Evolutionary conservation across 2,329 filamentous ascomycete genomes (phyloP), one percentile per base, ranked within the genome.

Genomic region (Colletotrichum paranaense): DNA sequence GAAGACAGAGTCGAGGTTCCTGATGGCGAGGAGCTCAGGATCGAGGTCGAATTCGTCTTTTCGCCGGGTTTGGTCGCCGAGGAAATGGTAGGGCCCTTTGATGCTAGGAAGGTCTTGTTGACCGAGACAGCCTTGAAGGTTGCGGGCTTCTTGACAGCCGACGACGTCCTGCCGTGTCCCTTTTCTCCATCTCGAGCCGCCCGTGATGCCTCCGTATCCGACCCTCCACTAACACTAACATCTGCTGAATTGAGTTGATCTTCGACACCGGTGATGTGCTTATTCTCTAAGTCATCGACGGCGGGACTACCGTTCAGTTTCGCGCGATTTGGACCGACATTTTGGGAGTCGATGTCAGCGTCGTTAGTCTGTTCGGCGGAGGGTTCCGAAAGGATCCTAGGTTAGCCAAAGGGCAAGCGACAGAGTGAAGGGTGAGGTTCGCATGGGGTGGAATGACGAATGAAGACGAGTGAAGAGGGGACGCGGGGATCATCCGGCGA

Each of bases 61-160:
- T 90, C 86, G 76, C 82, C 82, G 59, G 86, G 78, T 79, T 92
- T 90, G 68, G 88, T 79, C 24, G 86, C 81, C 9, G 84, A 79
- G 73, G 80, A 81, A 67, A 82, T 81, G 22, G 85, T 81, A 22
- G 86, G 80, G 58, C 84, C 88, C 82, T 96, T 96, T 73, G 93
- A 90, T n/a, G 90, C 90, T 46, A 97, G 87, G 80, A 96, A 97
- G 56, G 91, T 95, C 83, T 94, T 95, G 76, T 95, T 96, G 76
- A 96, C 93, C 5, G 93, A 95, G 60, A 97, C 93, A 22, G 94
- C 90, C 83, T 97, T 97, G 87, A 97, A 97, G 14, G 91, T 92
- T 22, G 92, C 85, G 24, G 92, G 91, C 82, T 94, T 96, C 87
- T 94, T 95, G 75, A 91, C 86, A 4, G 91, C 79, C 74, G 92